Conservation (phyloP, 768 basidiomycete species). For the Boletus sensibilis region DNA sequence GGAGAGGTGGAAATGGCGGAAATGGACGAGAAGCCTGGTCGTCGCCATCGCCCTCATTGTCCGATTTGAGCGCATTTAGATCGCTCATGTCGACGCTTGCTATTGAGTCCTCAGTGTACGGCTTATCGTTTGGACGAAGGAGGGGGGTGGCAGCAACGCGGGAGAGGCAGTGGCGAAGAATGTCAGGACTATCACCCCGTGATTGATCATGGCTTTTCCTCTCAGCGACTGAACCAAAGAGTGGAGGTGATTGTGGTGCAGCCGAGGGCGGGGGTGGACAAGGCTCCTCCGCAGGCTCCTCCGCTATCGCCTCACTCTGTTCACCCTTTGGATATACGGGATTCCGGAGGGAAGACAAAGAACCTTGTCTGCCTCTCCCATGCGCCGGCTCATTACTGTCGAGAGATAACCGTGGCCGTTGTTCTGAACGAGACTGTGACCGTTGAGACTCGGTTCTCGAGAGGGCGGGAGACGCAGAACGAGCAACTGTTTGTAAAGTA, state of each 20-base stretch:
- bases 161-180: conserved; percentile 19
- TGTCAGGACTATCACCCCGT: conserved; percentile 20
- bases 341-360: conserved; percentile 31
- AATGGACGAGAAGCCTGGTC: conserved; percentile 25
- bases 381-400: conserved; percentile 15
- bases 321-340: conserved; percentile 12
- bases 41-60: conserved; percentile 28
- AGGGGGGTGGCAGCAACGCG: conserved; percentile 8
- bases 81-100: conserved; percentile 34
- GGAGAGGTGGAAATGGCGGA: conserved; percentile 28
- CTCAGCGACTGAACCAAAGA: conserved; percentile 7
- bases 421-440: conserved; percentile 19
- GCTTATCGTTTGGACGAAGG: conserved; percentile 1
- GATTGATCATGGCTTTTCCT: conserved; percentile 7
- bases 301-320: conserved; percentile 17
- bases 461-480: conserved; percentile 24
- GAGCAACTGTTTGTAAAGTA: conserved; percentile 23
- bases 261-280: neutral
- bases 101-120: conserved; percentile 25
- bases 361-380: conserved; percentile 24
- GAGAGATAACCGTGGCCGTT: conserved; percentile 17
- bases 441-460: conserved; percentile 20
- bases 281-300: conserved; percentile 12
- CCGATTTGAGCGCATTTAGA: conserved; percentile 29
- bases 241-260: conserved; percentile 1